These are phyloP conservation scores for Phytophthora chlamydospora DNA, from an alignment of 352 stramenopile species.

Conservation along the genomic window DNA sequence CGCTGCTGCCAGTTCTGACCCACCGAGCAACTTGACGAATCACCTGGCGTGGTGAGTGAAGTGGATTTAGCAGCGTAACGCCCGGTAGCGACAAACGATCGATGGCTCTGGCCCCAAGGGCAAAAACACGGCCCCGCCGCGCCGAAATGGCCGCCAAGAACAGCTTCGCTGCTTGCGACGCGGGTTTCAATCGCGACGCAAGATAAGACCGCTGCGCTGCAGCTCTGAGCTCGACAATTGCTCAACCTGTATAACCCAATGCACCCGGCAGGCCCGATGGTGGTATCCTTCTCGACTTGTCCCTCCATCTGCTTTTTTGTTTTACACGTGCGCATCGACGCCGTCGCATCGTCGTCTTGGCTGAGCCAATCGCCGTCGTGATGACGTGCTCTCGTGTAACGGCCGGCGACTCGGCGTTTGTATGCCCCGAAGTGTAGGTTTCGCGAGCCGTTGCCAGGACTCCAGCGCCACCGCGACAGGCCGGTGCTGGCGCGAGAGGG, in stretches of 20 bases:
- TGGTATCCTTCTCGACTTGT: background rate
- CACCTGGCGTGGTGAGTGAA: conserved; percentile 3
- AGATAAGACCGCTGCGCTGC: background rate
- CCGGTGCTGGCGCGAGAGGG: conserved; percentile 9
- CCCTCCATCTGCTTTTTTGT: conserved; percentile 7
- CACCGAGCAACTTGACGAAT: conserved; percentile 1
- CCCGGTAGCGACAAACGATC: background rate
- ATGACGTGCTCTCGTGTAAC: too few relatives aligned
- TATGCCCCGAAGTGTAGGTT: background rate
- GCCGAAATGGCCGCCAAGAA: background rate
- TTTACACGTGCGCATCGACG: background rate
- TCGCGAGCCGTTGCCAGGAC: conserved; percentile 13
- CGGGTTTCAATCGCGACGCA: background rate
- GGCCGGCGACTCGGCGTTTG: too few relatives aligned
- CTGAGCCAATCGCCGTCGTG: too few relatives aligned
- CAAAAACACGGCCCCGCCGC: conserved; percentile 4
- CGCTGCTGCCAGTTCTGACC: conserved; percentile 11
- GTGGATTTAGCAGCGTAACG: background rate
- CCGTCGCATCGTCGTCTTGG: conserved; percentile 4
- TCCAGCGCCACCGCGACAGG: conserved; percentile 18
- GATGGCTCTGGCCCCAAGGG: conserved; percentile 3
- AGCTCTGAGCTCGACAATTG: too few relatives aligned
- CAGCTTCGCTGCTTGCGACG: background rate
- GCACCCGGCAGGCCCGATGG: background rate
- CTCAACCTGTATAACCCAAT: conserved; percentile 7